phyloP scores from a whole-genome alignment of 2,329 filamentous ascomycete genomes.

The Aureobasidium vineae region DNA sequence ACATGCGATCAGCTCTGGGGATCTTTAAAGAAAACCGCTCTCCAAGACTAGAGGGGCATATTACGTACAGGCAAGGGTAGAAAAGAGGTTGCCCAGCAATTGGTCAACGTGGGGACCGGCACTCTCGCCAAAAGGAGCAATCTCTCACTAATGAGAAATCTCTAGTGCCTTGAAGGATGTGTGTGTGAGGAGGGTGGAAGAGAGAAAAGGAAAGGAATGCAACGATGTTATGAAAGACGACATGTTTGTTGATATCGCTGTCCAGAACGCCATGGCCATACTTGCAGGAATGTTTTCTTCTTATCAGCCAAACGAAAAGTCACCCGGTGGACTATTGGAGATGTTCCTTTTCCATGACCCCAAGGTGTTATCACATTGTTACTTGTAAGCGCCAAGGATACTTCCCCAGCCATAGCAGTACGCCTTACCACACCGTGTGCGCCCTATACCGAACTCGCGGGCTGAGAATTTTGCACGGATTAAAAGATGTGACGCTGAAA shows the following conservation, averaged over 20 bases:
- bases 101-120: background rate
- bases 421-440: background rate
- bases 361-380: background rate
- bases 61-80: constrained; percentile 13
- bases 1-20: constrained; percentile 15
- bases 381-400: constrained; percentile 14
- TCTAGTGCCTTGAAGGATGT: constrained; percentile 3
- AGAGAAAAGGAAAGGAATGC: background rate
- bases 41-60: background rate
- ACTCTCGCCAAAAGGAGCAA: constrained; percentile 18
- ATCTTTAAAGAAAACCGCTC: constrained; percentile 13
- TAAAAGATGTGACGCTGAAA: background rate
- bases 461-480: background rate
- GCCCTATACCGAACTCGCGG: background rate
- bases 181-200: background rate
- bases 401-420: background rate
- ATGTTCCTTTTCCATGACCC: constrained; percentile 8
- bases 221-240: background rate
- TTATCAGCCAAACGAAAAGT: constrained; percentile 4
- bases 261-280: constrained; percentile 16
- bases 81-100: constrained; percentile 6
- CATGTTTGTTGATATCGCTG: constrained; percentile 9
- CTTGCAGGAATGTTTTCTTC: constrained; percentile 1
- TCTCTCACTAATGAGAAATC: constrained; percentile 21
- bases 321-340: constrained; percentile 10